A percentile compares a stretch with the other conserved stretches of the same genome.
Evolutionary conservation across 345 rosid genomes (phyloP).

Genomic region (Populus davidiana): DNA sequence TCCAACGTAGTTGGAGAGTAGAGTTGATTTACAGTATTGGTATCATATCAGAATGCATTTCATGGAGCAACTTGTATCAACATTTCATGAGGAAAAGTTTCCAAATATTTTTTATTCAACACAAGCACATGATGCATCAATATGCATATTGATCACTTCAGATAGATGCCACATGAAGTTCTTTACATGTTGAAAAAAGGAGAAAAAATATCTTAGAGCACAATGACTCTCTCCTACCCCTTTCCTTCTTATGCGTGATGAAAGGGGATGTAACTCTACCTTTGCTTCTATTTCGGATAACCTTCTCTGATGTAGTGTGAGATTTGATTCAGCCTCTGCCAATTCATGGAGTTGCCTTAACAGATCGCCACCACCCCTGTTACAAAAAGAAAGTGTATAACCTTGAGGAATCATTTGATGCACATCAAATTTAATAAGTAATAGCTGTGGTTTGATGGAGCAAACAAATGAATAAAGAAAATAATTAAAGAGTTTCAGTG

Average conservation of each 20-base stretch:
- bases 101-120: not conserved
- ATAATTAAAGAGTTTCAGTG: not conserved
- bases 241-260: not conserved
- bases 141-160: not conserved
- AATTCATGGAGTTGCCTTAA: conserved; percentile 78
- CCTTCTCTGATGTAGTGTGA: conserved; percentile 57
- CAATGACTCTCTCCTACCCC: not conserved
- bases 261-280: conserved; percentile 38
- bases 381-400: not conserved
- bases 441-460: not conserved
- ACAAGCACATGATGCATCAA: not conserved
- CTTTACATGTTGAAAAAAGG: not conserved
- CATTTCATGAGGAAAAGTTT: not conserved
- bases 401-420: conserved; percentile 1
- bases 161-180: not conserved
- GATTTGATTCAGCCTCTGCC: conserved; percentile 74
- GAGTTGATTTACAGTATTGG: not conserved
- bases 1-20: not conserved
- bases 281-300: conserved; percentile 73
- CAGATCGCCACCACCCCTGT: conserved; percentile 81
- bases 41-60: not conserved
- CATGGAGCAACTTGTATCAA: not conserved
- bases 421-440: not conserved
- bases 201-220: not conserved
- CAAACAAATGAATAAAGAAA: not conserved